phyloP scores from a whole-genome alignment of 768 basidiomycete species.

The Fistulinella prunicolor region DNA sequence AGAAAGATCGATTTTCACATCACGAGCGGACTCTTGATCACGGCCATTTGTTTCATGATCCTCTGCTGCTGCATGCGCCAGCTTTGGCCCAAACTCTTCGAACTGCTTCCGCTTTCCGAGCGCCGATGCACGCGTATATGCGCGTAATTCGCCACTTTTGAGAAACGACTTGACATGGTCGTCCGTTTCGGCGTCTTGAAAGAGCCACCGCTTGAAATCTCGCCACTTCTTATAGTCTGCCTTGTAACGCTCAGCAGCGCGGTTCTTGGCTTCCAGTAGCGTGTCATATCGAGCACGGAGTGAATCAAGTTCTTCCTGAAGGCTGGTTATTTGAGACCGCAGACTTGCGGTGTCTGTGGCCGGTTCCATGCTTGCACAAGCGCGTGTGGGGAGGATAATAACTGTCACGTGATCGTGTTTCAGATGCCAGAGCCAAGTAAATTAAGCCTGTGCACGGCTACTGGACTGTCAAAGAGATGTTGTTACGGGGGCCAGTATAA shows the following conservation, averaged over 20 bases:
- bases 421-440: too few species aligned
- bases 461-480: too few species aligned
- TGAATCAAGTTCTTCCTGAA: constrained; percentile 33
- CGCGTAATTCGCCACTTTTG: constrained; percentile 29
- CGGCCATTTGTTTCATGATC: constrained; percentile 6
- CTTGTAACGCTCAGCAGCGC: constrained; percentile 47
- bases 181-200: constrained; percentile 32
- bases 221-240: constrained; percentile 54
- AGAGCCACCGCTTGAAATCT: constrained; percentile 43
- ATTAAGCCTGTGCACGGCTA: too few species aligned
- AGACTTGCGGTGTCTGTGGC: constrained; percentile 2
- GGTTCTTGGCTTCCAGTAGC: constrained; percentile 41
- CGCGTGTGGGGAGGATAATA: not conserved
- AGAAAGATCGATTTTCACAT: not conserved
- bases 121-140: constrained; percentile 16
- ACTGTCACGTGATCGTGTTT: constrained; percentile 26
- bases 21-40: constrained; percentile 4
- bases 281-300: constrained; percentile 45
- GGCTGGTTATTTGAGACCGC: constrained; percentile 13
- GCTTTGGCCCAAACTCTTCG: constrained; percentile 19
- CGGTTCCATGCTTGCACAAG: constrained; percentile 2
- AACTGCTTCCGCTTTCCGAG: constrained; percentile 30
- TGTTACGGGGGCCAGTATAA: too few species aligned
- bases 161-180: constrained; percentile 26
- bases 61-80: constrained; percentile 1